Conservation (phyloP, 768 basidiomycete species). For the Terana coerulea region DNA sequence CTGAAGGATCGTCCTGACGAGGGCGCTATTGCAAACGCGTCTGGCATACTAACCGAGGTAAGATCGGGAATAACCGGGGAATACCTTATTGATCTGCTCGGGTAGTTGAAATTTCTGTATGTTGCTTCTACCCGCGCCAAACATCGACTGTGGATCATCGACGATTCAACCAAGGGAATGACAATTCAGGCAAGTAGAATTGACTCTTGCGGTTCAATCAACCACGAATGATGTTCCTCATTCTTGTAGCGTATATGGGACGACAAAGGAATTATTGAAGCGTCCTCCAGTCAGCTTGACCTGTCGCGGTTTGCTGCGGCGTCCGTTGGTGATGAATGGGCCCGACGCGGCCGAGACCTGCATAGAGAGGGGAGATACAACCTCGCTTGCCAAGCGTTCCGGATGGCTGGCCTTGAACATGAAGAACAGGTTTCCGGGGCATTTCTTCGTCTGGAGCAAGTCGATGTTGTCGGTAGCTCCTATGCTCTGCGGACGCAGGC, state of each 20-base stretch:
- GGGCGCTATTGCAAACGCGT: slow-evolving; percentile 43
- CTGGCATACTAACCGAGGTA: slow-evolving; percentile 59
- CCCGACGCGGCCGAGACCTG: background rate
- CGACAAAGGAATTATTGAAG: background rate
- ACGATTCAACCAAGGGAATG: background rate
- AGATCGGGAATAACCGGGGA: slow-evolving; percentile 3
- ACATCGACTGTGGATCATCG: slow-evolving; percentile 16
- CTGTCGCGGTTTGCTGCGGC: background rate
- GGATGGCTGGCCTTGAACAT: background rate
- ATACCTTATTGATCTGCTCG: background rate
- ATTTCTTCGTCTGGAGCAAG: background rate
- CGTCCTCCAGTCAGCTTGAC: background rate
- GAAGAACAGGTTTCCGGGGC: background rate
- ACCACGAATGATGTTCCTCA: background rate
- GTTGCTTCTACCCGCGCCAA: slow-evolving; percentile 17
- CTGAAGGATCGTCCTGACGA: slow-evolving; percentile 53
- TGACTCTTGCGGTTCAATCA: background rate
- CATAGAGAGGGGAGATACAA: background rate
- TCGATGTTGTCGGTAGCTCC: background rate
- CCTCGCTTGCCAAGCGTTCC: background rate
- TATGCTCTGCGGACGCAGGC: background rate
- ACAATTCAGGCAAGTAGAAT: background rate
- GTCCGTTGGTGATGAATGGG: slow-evolving; percentile 2
- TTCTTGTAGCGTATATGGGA: background rate
- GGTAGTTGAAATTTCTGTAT: slow-evolving; percentile 16